Evolutionary conservation across 768 basidiomycete genomes (phyloP).

Genomic region (Rhodocollybia butyracea): DNA sequence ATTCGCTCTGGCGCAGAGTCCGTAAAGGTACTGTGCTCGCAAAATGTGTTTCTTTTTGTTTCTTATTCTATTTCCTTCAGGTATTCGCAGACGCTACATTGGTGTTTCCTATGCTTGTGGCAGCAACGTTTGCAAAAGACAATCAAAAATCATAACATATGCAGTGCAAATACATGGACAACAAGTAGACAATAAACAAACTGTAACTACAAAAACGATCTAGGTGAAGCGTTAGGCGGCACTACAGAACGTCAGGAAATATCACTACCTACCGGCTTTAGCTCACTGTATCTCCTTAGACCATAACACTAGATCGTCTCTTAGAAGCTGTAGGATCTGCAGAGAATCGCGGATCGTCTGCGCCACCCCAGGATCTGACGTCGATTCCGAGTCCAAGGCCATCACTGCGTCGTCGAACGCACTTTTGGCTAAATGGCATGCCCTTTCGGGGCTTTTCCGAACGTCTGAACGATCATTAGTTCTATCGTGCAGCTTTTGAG

Average conservation of each 20-base stretch:
- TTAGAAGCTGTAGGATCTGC: slow-evolving; percentile 77
- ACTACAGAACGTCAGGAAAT: background rate
- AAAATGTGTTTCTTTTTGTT: background rate
- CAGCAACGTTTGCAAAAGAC: slow-evolving; percentile 82
- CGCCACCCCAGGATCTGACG: slow-evolving; percentile 28
- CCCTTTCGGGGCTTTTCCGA: slow-evolving; percentile 78
- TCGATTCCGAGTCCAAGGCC: slow-evolving; percentile 45
- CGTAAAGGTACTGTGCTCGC: slow-evolving; percentile 60
- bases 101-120: slow-evolving; percentile 93
- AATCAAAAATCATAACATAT: slow-evolving; percentile 7
- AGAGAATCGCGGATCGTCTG: slow-evolving; percentile 66
- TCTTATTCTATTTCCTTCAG: slow-evolving; percentile 24
- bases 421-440: slow-evolving; percentile 87
- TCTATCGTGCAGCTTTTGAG: background rate
- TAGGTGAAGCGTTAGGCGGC: background rate
- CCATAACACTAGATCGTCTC: slow-evolving; percentile 87
- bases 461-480: slow-evolving; percentile 46
- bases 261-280: slow-evolving; percentile 20
- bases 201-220: background rate
- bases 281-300: slow-evolving; percentile 61
- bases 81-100: slow-evolving; percentile 97
- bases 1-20: slow-evolving; percentile 83
- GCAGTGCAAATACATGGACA: background rate
- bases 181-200: background rate
- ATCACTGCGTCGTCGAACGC: slow-evolving; percentile 89